Evolutionary conservation across 108 stramenopile species (phyloP).

Genomic region (Fragilariopsis cylindrus): DNA sequence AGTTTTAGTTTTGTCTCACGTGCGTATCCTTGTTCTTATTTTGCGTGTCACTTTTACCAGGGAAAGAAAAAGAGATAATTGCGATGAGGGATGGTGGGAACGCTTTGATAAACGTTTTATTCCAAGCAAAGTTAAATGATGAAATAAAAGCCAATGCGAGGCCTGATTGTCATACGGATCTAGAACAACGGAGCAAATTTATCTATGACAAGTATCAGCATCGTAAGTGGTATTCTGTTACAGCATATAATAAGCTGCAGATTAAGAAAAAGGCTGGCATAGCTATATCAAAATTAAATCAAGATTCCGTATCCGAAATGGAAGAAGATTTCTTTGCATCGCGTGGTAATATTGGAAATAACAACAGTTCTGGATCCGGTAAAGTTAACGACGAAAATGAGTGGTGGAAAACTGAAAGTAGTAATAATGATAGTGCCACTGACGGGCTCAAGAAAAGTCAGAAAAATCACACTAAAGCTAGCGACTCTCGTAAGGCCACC

Average conservation of each 20-base stretch:
- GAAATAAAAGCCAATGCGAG: neutral
- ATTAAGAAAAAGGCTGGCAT: neutral
- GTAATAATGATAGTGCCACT: neutral
- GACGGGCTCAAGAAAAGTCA: neutral
- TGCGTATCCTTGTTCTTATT: too few species aligned
- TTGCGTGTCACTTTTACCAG: conserved; percentile 15
- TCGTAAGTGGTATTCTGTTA: conserved; percentile 24
- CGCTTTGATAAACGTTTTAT: conserved; percentile 54
- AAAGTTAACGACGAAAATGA: neutral
- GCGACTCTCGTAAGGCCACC: neutral
- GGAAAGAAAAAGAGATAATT: conserved; percentile 67
- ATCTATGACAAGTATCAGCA: conserved; percentile 38
- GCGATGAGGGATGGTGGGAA: conserved; percentile 76
- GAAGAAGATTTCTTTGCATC: conserved; percentile 19
- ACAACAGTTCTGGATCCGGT: neutral
- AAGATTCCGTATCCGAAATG: neutral
- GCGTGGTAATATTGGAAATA: neutral
- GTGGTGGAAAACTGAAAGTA: neutral
- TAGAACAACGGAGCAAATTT: conserved; percentile 22
- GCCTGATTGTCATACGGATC: conserved; percentile 28
- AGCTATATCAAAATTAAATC: too few species aligned
- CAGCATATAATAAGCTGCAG: neutral
- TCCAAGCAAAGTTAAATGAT: conserved; percentile 45
- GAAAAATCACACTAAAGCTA: neutral
- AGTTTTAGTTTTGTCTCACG: too few species aligned